Percentiles rank a stretch among this genome's conserved stretches.
Conservation (phyloP, 2,329 filamentous ascomycete species). For the Peltaster fructicola region DNA sequence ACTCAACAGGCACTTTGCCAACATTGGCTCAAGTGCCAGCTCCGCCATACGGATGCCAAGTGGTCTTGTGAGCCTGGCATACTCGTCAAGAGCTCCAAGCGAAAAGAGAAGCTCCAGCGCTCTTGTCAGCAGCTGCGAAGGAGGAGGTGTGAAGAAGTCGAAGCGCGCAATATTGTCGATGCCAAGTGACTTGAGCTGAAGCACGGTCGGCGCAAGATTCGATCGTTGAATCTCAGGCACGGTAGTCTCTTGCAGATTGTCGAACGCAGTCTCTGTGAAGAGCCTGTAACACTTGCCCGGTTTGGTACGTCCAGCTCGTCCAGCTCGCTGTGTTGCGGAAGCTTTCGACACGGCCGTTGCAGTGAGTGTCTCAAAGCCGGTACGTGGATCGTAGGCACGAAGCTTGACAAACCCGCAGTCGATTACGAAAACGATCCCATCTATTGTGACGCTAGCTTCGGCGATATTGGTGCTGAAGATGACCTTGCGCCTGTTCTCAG, state of each 20-base stretch:
- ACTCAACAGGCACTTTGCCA: constrained; percentile 70
- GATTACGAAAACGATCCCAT: constrained; percentile 78
- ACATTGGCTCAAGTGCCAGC: constrained; percentile 85
- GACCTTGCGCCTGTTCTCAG: constrained; percentile 71
- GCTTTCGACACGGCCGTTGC: constrained; percentile 73
- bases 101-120: constrained; percentile 78
- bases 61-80: constrained; percentile 77
- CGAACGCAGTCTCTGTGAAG: constrained; percentile 62
- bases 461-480: constrained; percentile 92
- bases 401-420: constrained; percentile 87
- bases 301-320: constrained; percentile 72
- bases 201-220: constrained; percentile 70
- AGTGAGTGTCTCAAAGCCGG: constrained; percentile 76
- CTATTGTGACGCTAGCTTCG: constrained; percentile 87
- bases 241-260: constrained; percentile 50
- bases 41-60: constrained; percentile 87
- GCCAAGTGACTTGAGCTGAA: constrained; percentile 86
- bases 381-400: constrained; percentile 64
- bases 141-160: constrained; percentile 72
- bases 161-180: constrained; percentile 91
- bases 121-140: constrained; percentile 66
- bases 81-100: constrained; percentile 70
- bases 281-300: constrained; percentile 89
- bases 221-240: constrained; percentile 83
- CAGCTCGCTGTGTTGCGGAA: constrained; percentile 78